Evolutionary conservation across 2,329 filamentous ascomycete species (phyloP).

Genomic region (Cladorrhinum sp.): DNA sequence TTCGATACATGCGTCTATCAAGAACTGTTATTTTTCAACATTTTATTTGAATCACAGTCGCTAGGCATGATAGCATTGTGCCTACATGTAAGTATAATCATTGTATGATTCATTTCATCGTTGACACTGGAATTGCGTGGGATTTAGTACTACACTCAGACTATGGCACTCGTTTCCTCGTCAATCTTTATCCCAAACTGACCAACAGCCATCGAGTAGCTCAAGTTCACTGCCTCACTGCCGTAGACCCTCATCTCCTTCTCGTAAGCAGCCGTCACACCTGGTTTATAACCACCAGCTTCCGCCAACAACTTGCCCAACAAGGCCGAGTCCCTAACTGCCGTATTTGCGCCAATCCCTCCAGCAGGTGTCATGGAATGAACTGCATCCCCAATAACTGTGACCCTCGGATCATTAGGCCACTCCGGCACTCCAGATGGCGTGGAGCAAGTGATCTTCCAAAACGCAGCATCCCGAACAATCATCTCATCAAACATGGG

Average conservation of each 20-base stretch:
- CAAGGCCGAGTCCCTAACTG: constrained; percentile 52
- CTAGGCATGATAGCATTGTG: too few relatives aligned
- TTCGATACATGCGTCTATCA: too few relatives aligned
- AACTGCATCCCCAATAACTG: constrained; percentile 56
- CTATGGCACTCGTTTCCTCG: constrained; percentile 33
- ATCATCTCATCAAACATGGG: constrained; percentile 58
- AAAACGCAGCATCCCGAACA: constrained; percentile 58
- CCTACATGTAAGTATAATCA: too few relatives aligned
- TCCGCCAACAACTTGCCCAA: constrained; percentile 51
- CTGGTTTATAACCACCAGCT: constrained; percentile 51
- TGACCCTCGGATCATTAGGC: constrained; percentile 56
- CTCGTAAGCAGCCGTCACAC: constrained; percentile 57
- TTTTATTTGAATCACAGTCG: too few relatives aligned
- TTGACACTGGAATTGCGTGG: too few relatives aligned
- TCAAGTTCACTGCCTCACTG: constrained; percentile 52
- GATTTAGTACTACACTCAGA: constrained; percentile 3
- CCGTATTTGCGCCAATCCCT: constrained; percentile 57
- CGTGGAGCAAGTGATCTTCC: constrained; percentile 63
- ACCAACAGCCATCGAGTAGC: constrained; percentile 46
- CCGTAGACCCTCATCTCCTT: constrained; percentile 60
- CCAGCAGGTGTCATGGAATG: constrained; percentile 59
- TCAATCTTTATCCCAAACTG: constrained; percentile 48
- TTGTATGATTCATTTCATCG: too few relatives aligned
- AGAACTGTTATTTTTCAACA: too few relatives aligned
- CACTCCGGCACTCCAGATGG: constrained; percentile 59